These are phyloP conservation scores for Aaosphaeria arxii DNA, from an alignment of 2,329 filamentous ascomycete genomes.

Conservation along the genomic window DNA sequence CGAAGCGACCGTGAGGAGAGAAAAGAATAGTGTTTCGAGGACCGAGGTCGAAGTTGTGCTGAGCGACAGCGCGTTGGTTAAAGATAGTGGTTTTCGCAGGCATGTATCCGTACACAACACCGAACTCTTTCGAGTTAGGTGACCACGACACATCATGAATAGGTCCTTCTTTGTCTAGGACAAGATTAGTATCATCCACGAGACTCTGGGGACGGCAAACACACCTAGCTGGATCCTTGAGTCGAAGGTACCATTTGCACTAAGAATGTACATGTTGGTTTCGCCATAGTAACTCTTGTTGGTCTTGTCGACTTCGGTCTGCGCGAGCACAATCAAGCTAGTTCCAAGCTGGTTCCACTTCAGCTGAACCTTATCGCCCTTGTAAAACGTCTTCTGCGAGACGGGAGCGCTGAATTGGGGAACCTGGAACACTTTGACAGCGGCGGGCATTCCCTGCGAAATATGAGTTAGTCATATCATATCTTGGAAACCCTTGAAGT, in stretches of 20 bases:
- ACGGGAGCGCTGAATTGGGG: constrained; percentile 79
- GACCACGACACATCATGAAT: constrained; percentile 99
- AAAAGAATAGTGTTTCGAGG: constrained; percentile 95
- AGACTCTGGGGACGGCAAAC: not conserved
- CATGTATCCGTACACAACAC: constrained; percentile 97
- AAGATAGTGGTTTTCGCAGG: constrained; percentile 99
- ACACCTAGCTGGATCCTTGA: constrained; percentile 75
- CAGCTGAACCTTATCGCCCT: constrained; percentile 96
- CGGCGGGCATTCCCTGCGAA: constrained; percentile 78
- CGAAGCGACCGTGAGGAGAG: constrained; percentile 89
- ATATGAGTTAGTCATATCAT: constrained; percentile 9
- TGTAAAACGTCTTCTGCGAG: constrained; percentile 98
- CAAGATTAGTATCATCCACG: not conserved
- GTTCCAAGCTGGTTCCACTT: constrained; percentile 97
- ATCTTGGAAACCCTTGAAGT: not conserved
- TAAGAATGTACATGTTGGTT: constrained; percentile 93
- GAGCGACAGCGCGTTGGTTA: constrained; percentile 79
- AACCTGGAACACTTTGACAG: constrained; percentile 91
- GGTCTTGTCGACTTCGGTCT: constrained; percentile 96
- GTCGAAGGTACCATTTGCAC: constrained; percentile 87
- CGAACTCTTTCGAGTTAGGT: constrained; percentile 95
- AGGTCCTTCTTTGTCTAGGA: constrained; percentile 85
- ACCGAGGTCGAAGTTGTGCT: constrained; percentile 79
- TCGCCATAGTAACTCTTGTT: constrained; percentile 99
- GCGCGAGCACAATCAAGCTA: constrained; percentile 87